Evolutionary conservation across 2,329 filamentous ascomycete genomes (phyloP).

Genomic region (Exophiala alcalophila): DNA sequence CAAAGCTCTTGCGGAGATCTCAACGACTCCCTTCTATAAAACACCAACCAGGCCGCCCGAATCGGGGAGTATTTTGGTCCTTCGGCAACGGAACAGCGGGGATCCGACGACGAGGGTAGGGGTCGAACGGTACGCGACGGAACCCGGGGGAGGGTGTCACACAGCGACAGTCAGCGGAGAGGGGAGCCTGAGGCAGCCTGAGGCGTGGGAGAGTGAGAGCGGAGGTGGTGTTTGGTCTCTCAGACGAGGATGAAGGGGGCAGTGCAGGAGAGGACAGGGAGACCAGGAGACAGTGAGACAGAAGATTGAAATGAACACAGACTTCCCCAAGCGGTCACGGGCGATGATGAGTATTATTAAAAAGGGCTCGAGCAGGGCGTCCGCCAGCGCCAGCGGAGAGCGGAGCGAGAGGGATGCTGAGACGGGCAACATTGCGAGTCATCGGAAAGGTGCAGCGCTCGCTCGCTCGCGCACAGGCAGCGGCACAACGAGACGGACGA

Average conservation of each 20-base stretch:
- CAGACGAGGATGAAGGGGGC: background rate
- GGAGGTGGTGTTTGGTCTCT: background rate
- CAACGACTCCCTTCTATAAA: constrained; percentile 10
- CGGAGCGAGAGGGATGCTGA: constrained; percentile 5
- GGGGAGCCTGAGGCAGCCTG: background rate
- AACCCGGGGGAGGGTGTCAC: background rate
- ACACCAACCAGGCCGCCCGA: constrained; percentile 2
- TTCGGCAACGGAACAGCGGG: constrained; percentile 1
- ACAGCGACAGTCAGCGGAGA: too few relatives aligned
- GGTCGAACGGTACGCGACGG: constrained; percentile 2
- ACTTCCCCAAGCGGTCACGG: constrained; percentile 10
- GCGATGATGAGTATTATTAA: constrained; percentile 9
- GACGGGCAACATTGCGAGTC: constrained; percentile 2
- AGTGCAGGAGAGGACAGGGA: constrained; percentile 4
- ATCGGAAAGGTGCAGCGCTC: constrained; percentile 9
- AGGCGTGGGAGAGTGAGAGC: background rate
- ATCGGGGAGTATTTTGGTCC: constrained; percentile 1
- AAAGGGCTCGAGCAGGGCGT: too few relatives aligned
- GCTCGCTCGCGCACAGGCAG: constrained; percentile 3
- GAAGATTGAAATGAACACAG: constrained; percentile 6
- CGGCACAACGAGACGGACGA: constrained; percentile 5
- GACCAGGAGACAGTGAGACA: background rate
- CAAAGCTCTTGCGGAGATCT: constrained; percentile 1
- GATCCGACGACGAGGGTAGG: background rate
- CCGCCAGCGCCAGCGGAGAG: too few relatives aligned